Base-by-base conservation (phyloP, 805 yeast genomes). In the Pichia eremophila region DNA sequence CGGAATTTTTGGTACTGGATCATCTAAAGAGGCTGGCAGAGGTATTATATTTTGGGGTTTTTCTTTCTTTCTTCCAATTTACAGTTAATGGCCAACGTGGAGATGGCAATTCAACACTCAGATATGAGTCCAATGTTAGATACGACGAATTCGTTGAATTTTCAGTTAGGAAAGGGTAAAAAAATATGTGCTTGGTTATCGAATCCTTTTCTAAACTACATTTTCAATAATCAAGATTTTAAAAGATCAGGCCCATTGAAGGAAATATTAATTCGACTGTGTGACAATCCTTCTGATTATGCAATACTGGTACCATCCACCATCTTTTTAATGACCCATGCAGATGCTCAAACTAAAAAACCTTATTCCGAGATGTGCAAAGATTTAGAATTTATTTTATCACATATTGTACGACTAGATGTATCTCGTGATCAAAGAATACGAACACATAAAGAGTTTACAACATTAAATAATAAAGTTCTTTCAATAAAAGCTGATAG, bases 261-360 rank as follows among this genome's bases (percentile, higher is more conserved):
- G 48, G 70, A 69, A n/a, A 66, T 77, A 8, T 69, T 79, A 36
- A 58, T 63, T 5, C 70, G 62, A 44, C 56, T 83, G 25, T 55
- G 69, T 2, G 61, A 57, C 40, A 64, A 62, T 51, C 77, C 82
- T 37, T 70, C 69, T 18, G 74, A 73, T n/a, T 79, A 72, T 58
- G 70, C 79, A 2, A 59, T 85, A 14, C 59, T 85, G n/a, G 79
- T 83, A 1, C 95, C 95, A 0, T 77, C 79, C 6, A 65, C 83
- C 0, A 58, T 63, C 28, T 62, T 73, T 3, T 65, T 84, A 11
- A 57, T 65, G 41, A 60, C 69, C 44, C 67, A 62, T 49, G 59
- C 57, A 17, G 80, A 76, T 46, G 46, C 50, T 12, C 69, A 64
- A 18, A 49, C 74, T 0, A 66, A 70, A 10, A 46, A 61, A 2